Evolutionary conservation across 306 rosid genomes (phyloP).

Genomic region (Cucumis cinereus): DNA sequence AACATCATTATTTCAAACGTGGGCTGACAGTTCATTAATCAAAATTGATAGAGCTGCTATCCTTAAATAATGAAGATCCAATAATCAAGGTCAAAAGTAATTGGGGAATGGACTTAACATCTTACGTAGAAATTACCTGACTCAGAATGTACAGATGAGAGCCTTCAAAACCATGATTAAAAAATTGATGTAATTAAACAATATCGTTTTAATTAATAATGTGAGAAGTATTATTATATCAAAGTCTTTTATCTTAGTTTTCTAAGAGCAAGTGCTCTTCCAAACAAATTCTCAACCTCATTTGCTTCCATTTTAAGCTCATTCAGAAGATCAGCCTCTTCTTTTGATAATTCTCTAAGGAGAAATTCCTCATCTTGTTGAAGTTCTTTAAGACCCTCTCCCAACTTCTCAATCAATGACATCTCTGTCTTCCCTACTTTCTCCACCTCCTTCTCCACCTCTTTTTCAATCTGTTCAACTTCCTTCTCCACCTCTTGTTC

Average conservation of each 20-base stretch:
- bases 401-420: conserved; percentile 47
- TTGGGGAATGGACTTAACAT: neutral
- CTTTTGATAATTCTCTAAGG: conserved; percentile 42
- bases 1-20: too few relatives aligned
- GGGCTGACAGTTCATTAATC: too few relatives aligned
- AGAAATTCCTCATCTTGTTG: conserved; percentile 66
- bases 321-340: conserved; percentile 57
- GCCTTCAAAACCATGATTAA: neutral
- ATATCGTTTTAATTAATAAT: neutral
- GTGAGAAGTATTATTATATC: neutral
- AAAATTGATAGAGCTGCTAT: too few relatives aligned
- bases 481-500: conserved; percentile 53
- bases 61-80: too few relatives aligned
- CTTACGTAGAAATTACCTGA: neutral
- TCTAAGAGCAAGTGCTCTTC: conserved; percentile 59
- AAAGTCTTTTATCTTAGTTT: conserved; percentile 40
- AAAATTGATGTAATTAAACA: neutral
- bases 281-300: conserved; percentile 69
- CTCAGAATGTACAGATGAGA: neutral
- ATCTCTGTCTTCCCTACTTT: conserved; percentile 53
- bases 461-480: conserved; percentile 38
- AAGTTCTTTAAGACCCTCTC: conserved; percentile 58
- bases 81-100: neutral
- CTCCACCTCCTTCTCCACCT: conserved; percentile 31
- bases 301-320: conserved; percentile 70